A percentile compares a stretch with the other conserved stretches of the same genome.
These are phyloP conservation scores for Trypanosoma rangeli DNA, from an alignment of 208 protist genomes.

Conservation along the genomic window DNA sequence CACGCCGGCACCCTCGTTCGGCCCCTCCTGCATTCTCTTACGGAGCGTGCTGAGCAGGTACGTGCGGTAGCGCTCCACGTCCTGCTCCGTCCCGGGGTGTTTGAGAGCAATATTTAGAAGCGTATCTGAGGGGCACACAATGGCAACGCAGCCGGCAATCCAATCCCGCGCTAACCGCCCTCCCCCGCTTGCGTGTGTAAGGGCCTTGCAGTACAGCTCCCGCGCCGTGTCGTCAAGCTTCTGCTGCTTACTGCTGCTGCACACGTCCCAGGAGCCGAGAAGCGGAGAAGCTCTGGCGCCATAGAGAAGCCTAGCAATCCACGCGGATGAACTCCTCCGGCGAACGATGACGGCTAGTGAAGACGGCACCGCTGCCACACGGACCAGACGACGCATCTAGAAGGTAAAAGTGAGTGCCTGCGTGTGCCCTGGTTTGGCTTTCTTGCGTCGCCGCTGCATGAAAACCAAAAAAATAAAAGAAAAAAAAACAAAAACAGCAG, in stretches of 20 bases:
- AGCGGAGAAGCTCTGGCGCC: conserved; percentile 46
- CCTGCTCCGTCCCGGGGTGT: conserved; percentile 50
- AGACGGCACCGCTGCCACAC: background rate
- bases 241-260: conserved; percentile 29
- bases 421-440: background rate
- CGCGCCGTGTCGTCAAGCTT: conserved; percentile 10
- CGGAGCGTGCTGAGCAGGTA: conserved; percentile 39
- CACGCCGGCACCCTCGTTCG: conserved; percentile 7
- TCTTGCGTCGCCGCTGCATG: background rate
- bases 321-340: conserved; percentile 18
- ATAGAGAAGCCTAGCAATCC: conserved; percentile 55
- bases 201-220: conserved; percentile 81
- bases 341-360: background rate
- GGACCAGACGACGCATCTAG: background rate
- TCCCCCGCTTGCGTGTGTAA: conserved; percentile 67
- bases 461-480: too few species aligned
- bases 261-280: conserved; percentile 43
- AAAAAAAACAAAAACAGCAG: too few species aligned
- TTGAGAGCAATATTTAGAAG: conserved; percentile 71
- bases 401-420: too few species aligned
- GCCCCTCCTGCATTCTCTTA: conserved; percentile 2
- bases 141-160: conserved; percentile 66
- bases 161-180: conserved; percentile 71
- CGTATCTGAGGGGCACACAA: conserved; percentile 36
- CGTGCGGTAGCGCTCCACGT: conserved; percentile 51